phyloP scores from a whole-genome alignment of 2,329 filamentous ascomycete species.

The Fusarium continuum region DNA sequence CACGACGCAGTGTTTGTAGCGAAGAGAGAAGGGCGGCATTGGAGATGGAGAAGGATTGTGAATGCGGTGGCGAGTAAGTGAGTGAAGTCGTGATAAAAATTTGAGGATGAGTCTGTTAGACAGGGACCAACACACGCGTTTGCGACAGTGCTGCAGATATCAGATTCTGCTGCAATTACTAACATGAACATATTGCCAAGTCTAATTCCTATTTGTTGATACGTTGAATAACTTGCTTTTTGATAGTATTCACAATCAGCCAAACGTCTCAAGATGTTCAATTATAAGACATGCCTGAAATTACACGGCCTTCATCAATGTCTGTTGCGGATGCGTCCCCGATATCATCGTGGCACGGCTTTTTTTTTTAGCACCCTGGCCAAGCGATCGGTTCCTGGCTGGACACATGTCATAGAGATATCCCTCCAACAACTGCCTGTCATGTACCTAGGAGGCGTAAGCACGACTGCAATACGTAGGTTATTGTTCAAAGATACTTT shows the following conservation, averaged over 20 bases:
- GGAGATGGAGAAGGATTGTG: neutral
- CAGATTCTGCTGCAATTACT: neutral
- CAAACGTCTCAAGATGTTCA: neutral
- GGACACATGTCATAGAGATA: conserved; percentile 18
- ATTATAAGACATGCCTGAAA: neutral
- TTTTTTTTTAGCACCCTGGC: neutral
- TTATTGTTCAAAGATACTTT: neutral
- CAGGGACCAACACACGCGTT: neutral
- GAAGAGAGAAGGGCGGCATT: conserved; percentile 50
- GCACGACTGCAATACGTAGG: neutral
- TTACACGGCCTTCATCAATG: neutral
- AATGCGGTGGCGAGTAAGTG: neutral
- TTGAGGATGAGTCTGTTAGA: conserved; percentile 4
- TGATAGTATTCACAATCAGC: neutral
- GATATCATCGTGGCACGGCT: conserved; percentile 21
- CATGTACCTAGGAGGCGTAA: neutral
- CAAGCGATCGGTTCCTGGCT: conserved; percentile 25
- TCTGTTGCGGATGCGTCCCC: neutral
- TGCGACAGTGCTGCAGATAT: no score
- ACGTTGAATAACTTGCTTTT: neutral
- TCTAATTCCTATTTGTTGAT: neutral
- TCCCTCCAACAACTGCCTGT: neutral
- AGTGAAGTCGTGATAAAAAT: conserved; percentile 8
- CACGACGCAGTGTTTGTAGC: conserved; percentile 65
- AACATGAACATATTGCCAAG: neutral